Conservation (phyloP, 176 grass and related monocot genomes). For the Hsuehochloa calcarea region DNA sequence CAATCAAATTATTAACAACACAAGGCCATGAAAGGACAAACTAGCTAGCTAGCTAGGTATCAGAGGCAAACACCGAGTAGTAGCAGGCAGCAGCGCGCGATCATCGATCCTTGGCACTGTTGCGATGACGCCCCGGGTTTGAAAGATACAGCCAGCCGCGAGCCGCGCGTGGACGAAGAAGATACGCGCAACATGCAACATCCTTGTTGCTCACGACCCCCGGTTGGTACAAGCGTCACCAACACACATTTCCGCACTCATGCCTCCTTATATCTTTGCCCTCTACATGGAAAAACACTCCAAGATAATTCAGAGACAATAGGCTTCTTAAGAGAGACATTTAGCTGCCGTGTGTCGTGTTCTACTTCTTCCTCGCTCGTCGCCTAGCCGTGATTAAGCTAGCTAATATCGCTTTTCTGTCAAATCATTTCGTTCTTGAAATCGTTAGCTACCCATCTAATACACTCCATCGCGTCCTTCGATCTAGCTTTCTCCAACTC, state of each 20-base stretch:
- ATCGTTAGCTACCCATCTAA: neutral
- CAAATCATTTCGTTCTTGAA: constrained; percentile 1
- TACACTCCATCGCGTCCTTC: neutral
- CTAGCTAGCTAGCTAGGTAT: neutral
- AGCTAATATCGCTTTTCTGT: neutral
- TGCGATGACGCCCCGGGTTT: constrained; percentile 7
- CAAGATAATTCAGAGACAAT: neutral
- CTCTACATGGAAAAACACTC: constrained; percentile 38
- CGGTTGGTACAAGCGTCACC: constrained; percentile 73
- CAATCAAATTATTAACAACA: neutral
- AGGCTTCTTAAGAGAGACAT: neutral
- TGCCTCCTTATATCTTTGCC: constrained; percentile 38
- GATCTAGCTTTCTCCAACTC: neutral
- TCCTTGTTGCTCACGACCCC: constrained; percentile 58
- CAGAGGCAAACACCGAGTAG: neutral
- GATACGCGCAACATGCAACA: constrained; percentile 10
- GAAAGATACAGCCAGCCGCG: constrained; percentile 30
- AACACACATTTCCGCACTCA: neutral
- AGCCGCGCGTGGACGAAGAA: constrained; percentile 20
- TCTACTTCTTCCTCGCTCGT: neutral
- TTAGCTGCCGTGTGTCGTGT: neutral
- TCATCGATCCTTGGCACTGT: constrained; percentile 24
- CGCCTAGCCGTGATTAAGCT: neutral
- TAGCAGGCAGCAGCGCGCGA: neutral
- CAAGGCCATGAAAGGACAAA: neutral